Conservation (phyloP, 192 early-diverging fungal species). For the Hyaloraphidium curvatum region DNA sequence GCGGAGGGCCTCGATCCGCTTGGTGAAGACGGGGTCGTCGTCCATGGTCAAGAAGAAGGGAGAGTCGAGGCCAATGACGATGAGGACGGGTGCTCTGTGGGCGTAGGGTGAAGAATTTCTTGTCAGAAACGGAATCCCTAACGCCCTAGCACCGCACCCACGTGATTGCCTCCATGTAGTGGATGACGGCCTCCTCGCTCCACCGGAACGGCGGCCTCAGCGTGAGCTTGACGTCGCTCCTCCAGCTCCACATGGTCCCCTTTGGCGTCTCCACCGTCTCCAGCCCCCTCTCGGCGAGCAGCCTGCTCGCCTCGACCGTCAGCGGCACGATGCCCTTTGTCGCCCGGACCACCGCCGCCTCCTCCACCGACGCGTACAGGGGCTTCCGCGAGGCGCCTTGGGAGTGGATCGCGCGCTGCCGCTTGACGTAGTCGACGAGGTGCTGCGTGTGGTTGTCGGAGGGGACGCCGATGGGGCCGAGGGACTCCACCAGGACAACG, state of each 20-base stretch:
- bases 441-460: neutral
- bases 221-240: neutral
- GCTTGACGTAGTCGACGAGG: neutral
- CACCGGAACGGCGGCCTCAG: neutral
- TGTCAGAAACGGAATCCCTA: no score
- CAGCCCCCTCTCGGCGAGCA: neutral
- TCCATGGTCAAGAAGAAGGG: no score
- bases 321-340: neutral
- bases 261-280: neutral
- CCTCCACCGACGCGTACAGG: neutral
- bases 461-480: neutral
- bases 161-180: neutral
- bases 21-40: no score
- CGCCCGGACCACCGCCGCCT: neutral
- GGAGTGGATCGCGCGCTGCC: neutral
- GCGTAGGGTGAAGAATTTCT: no score
- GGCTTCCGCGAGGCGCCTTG: neutral
- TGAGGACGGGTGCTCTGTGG: no score
- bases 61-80: no score
- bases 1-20: no score
- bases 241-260: neutral
- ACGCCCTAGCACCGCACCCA: neutral
- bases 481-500: neutral
- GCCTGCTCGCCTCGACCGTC: neutral
- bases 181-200: neutral